A percentile compares a stretch with the other conserved stretches of the same genome.
Conservation (phyloP, 2,329 filamentous ascomycete genomes). For the Alternaria consortialis region DNA sequence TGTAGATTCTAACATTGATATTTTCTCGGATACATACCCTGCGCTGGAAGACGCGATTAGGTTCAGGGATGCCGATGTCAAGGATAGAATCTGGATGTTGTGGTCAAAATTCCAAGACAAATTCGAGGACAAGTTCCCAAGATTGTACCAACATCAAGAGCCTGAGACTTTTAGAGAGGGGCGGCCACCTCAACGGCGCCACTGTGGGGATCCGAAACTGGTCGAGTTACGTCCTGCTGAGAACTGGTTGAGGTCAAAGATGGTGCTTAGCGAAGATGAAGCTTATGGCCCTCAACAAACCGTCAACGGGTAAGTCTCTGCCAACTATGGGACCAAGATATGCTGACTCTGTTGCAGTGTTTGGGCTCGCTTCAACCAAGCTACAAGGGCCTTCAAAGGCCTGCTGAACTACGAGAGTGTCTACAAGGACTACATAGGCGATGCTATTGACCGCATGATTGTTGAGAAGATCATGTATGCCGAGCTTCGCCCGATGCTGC, state of each 20-base stretch:
- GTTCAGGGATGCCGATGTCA: too few relatives aligned
- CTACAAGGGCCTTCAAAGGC: conserved; percentile 77
- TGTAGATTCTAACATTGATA: conserved; percentile 39
- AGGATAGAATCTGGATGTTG: conserved; percentile 51
- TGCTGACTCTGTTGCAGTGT: conserved; percentile 47
- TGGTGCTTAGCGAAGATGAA: conserved; percentile 69
- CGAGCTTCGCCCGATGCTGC: conserved; percentile 75
- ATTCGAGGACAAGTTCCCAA: conserved; percentile 49
- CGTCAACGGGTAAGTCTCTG: conserved; percentile 60
- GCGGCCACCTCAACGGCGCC: conserved; percentile 17
- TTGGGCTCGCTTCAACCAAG: conserved; percentile 71
- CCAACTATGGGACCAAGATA: neutral
- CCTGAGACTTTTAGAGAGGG: conserved; percentile 7
- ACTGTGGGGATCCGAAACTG: conserved; percentile 25
- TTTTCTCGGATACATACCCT: conserved; percentile 64
- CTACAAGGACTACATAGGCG: conserved; percentile 67
- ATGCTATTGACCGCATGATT: conserved; percentile 69
- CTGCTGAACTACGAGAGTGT: conserved; percentile 72
- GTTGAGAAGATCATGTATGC: conserved; percentile 74
- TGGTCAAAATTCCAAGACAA: conserved; percentile 55
- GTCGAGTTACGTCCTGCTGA: conserved; percentile 42
- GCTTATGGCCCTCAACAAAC: conserved; percentile 62
- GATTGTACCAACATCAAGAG: conserved; percentile 18
- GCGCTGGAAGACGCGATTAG: too few relatives aligned
- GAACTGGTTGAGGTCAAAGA: conserved; percentile 68